A percentile compares a stretch with the other conserved stretches of the same genome.
phyloP scores from a whole-genome alignment of 73 alveolate species.

The Stentor roeselii region DNA sequence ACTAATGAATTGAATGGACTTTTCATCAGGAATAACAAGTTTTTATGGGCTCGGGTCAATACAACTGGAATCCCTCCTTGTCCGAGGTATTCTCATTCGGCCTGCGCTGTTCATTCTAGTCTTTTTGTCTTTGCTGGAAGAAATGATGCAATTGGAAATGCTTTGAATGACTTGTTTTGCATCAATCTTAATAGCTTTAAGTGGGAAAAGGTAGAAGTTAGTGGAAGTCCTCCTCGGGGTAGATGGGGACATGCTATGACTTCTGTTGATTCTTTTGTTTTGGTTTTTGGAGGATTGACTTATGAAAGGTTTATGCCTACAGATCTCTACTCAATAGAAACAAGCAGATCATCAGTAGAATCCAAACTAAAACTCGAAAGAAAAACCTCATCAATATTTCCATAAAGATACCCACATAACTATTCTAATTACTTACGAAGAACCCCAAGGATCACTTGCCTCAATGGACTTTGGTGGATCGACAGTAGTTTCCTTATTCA shows the following conservation, averaged over 20 bases:
- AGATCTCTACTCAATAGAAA: neutral
- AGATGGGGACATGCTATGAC: slow-evolving; percentile 25
- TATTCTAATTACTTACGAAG: too few species aligned
- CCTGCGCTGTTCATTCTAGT: neutral
- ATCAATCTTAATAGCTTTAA: neutral
- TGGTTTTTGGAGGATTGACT: slow-evolving; percentile 18
- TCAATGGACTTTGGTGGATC: too few species aligned
- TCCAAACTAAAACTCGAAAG: neutral
- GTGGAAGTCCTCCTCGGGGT: neutral
- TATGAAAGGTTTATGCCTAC: neutral
- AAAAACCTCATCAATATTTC: too few species aligned
- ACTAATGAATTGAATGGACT: neutral
- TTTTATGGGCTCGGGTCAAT: slow-evolving; percentile 1
- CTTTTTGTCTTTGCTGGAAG: slow-evolving; percentile 20
- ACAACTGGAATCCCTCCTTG: neutral
- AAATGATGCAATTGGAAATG: neutral
- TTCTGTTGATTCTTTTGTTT: neutral
- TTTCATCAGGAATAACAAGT: neutral
- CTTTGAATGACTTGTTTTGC: neutral
- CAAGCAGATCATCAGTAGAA: neutral
- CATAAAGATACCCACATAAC: too few species aligned
- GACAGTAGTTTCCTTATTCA: too few species aligned
- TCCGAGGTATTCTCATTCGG: slow-evolving; percentile 18
- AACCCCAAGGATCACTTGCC: too few species aligned
- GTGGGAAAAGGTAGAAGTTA: neutral